Evolutionary conservation across 768 basidiomycete genomes (phyloP), one percentile per base, ranked within the genome.

Genomic region (Naganishia vaughanmartiniae): DNA sequence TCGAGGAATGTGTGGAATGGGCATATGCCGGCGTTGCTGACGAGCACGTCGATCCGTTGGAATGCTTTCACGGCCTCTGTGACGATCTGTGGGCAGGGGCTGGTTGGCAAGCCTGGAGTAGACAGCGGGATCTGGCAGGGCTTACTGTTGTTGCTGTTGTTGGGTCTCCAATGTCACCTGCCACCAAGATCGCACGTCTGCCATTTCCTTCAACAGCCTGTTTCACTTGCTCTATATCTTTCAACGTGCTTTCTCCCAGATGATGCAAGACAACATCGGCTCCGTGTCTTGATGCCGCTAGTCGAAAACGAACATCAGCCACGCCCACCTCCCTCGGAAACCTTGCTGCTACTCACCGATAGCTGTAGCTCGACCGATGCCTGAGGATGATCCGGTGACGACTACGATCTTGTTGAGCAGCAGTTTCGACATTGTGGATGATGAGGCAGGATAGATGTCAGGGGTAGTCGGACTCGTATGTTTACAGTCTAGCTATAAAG

Each of bases 1-100:
- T 86, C 86, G 74, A 90, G 82, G 79, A 90, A 89, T 48, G 89
- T 86, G 46, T 88, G 85, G 80, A 91, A 90, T 1, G 89, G 89
- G 77, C 90, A 91, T 72, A 90, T 90, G 15, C 90, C 85, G 0
- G 85, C 86, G 77, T 85, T 86, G 76, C 83, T 85, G 68, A 86
- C 83, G n/a, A 86, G 81, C n/a, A 84, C 83, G 74, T 86, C 84
- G 72, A 90, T 88, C 21, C 89, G 82, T 0, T 85, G 85, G 76
- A 90, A 90, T 1, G 84, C 79, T n/a, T 83, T 79, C 0, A 89
- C 84, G 19, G 87, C 87, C n/a, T 76, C 83, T 56, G 84, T 80
- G 1, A 90, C 88, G 72, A 90, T 87, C 88, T 89, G 70, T 30
- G 11, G 33, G 33, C 51, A n/a, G 28, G 46, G 7, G 0, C 60